Conservation (phyloP, 305 asterid genomes). For the Ajuga reptans region DNA sequence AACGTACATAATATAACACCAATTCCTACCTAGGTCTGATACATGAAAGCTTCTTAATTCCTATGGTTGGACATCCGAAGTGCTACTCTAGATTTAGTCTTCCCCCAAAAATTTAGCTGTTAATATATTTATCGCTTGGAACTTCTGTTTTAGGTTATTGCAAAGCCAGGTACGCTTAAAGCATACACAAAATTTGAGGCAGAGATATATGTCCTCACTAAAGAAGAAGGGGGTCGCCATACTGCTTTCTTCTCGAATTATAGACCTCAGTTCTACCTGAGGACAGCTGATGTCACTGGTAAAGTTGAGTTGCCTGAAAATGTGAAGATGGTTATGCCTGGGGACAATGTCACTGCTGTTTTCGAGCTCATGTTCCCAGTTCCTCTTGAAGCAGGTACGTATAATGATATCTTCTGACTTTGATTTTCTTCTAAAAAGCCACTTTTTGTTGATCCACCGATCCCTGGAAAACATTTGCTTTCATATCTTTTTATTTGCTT, state of each 20-base stretch:
- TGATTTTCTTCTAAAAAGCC: background rate
- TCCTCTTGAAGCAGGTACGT: constrained; percentile 77
- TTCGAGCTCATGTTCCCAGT: constrained; percentile 83
- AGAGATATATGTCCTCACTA: constrained; percentile 92
- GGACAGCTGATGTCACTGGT: constrained; percentile 97
- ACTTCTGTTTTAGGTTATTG: constrained; percentile 59
- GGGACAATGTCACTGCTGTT: constrained; percentile 94
- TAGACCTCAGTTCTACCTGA: constrained; percentile 90
- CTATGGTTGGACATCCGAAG: too few relatives aligned
- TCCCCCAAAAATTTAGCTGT: too few relatives aligned
- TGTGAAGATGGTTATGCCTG: constrained; percentile 99
- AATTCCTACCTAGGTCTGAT: too few relatives aligned
- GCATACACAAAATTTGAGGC: constrained; percentile 91
- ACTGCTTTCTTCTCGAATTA: constrained; percentile 96
- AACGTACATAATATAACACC: too few relatives aligned
- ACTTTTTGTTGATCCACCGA: background rate
- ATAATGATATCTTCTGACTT: background rate
- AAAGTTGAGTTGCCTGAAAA: constrained; percentile 93
- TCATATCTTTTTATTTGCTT: background rate
- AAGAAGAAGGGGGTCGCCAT: constrained; percentile 99
- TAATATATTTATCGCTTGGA: background rate
- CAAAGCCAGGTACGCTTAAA: constrained; percentile 77
- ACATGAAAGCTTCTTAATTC: too few relatives aligned
- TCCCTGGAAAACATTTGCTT: background rate
- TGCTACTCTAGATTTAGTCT: too few relatives aligned